Conservation (phyloP, 192 early-diverging fungal species). For the Coemansia sp. region DNA sequence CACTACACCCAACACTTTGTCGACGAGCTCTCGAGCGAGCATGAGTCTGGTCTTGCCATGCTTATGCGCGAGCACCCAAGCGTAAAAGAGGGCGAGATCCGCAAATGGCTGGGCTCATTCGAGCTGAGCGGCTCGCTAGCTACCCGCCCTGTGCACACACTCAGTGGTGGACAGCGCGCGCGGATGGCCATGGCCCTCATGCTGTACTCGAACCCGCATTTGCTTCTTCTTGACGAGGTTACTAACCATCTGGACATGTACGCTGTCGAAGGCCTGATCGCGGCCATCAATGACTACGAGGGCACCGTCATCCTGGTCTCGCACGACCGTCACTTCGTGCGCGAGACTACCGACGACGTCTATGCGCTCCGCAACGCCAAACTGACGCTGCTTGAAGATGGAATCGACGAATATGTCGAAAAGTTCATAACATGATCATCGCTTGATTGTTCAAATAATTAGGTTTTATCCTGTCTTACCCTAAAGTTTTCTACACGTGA, state of each 20-base stretch:
- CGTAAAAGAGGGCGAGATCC: slow-evolving; percentile 58
- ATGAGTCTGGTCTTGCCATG: slow-evolving; percentile 53
- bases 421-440: slow-evolving; percentile 9
- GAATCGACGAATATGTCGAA: slow-evolving; percentile 64
- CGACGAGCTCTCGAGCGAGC: slow-evolving; percentile 59
- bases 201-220: slow-evolving; percentile 61
- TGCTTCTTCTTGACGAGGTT: slow-evolving; percentile 76
- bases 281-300: slow-evolving; percentile 64
- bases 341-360: slow-evolving; percentile 57
- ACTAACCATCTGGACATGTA: slow-evolving; percentile 91
- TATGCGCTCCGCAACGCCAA: slow-evolving; percentile 55
- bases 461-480: no score
- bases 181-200: slow-evolving; percentile 74
- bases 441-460: not conserved
- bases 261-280: slow-evolving; percentile 72
- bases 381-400: slow-evolving; percentile 57
- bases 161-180: slow-evolving; percentile 83
- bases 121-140: slow-evolving; percentile 68
- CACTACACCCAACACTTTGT: slow-evolving; percentile 86
- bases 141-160: slow-evolving; percentile 55
- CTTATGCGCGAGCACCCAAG: slow-evolving; percentile 49
- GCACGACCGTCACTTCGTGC: slow-evolving; percentile 87
- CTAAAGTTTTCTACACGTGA: no score
- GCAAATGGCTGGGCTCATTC: slow-evolving; percentile 75
- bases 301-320: slow-evolving; percentile 80